A percentile compares a stretch with the other conserved stretches of the same genome.
Evolutionary conservation across 2,329 filamentous ascomycete genomes (phyloP).

Genomic region (Ophiostoma ulmi): DNA sequence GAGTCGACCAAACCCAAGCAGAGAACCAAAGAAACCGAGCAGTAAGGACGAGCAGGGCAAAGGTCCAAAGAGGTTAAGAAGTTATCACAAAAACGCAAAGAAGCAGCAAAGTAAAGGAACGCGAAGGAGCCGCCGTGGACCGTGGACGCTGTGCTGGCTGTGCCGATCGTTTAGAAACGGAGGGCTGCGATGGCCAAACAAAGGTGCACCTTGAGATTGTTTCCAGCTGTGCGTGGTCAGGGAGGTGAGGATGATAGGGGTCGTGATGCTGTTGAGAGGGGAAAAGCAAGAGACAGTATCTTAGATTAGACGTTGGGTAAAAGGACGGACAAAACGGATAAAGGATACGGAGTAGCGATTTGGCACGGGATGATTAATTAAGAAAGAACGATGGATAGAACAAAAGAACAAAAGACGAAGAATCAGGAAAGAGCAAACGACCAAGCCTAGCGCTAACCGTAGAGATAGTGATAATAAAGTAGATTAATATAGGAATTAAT

Average conservation of each 20-base stretch:
- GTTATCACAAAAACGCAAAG: neutral
- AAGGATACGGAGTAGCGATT: neutral
- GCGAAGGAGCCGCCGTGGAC: conserved; percentile 1
- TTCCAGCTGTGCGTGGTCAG: neutral
- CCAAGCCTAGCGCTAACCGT: neutral
- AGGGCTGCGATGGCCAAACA: neutral
- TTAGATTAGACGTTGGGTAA: neutral
- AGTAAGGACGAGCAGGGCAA: neutral
- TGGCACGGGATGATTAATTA: neutral
- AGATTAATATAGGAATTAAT: neutral
- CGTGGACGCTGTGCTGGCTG: neutral
- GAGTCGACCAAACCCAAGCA: neutral
- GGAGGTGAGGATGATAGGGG: neutral
- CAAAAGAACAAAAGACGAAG: neutral
- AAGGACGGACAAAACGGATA: neutral
- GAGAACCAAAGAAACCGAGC: neutral
- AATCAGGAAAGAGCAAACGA: neutral
- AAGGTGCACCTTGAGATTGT: neutral
- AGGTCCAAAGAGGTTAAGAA: no score
- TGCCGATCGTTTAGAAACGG: neutral
- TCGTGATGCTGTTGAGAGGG: neutral
- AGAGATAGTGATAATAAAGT: neutral
- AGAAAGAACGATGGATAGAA: conserved; percentile 9
- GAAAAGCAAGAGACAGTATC: neutral
- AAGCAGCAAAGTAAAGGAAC: neutral